A percentile compares a stretch with the other conserved stretches of the same genome.
Conservation (phyloP, 208 protist species). For the Willaertia magna region DNA sequence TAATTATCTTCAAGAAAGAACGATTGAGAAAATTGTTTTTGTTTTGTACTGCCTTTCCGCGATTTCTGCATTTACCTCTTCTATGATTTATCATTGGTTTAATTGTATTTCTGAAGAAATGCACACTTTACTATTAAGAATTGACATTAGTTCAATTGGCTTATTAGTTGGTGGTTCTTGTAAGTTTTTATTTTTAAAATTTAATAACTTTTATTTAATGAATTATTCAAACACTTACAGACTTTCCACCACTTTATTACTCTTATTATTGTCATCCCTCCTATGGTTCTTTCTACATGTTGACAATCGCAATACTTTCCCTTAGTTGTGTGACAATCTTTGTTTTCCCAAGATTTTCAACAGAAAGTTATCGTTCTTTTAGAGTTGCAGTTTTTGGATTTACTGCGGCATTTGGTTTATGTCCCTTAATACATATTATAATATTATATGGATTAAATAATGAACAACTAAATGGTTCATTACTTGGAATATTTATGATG, state of each 20-base stretch:
- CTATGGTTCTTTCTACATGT: background rate
- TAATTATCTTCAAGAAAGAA: background rate
- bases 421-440: background rate
- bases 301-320: background rate
- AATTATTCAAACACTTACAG: background rate
- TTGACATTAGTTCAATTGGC: background rate
- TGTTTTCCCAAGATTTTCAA: background rate
- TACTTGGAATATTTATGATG: background rate
- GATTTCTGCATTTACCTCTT: background rate
- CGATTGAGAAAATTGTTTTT: background rate
- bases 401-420: background rate
- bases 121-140: background rate
- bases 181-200: background rate
- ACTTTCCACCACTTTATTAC: background rate
- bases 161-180: background rate
- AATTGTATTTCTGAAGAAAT: background rate
- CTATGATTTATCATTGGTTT: background rate
- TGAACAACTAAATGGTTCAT: background rate
- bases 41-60: background rate
- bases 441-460: background rate
- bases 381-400: background rate
- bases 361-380: background rate
- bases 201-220: background rate
- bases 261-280: background rate
- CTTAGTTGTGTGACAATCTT: background rate